A percentile compares a stretch with the other conserved stretches of the same genome.
Conservation (phyloP, 2,329 filamentous ascomycete species). For the Ceratocystis diversiconidia region DNA sequence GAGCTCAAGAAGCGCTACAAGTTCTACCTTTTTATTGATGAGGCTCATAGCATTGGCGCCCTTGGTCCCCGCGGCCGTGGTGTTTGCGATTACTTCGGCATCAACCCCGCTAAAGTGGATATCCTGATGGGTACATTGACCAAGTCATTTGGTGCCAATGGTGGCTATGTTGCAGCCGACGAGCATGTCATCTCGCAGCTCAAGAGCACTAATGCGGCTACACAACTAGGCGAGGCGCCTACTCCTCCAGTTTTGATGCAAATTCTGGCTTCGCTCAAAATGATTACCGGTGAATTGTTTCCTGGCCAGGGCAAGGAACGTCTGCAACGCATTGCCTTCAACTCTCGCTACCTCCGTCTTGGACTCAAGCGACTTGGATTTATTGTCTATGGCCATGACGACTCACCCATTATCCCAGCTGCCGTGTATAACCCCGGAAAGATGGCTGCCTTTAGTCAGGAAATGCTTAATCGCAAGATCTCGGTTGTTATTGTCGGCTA, state of each 20-base stretch:
- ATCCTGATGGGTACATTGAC: constrained; percentile 97
- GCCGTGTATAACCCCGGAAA: constrained; percentile 97
- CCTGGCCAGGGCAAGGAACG: constrained; percentile 93
- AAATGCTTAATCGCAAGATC: constrained; percentile 97
- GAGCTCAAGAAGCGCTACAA: constrained; percentile 90
- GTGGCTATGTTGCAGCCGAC: constrained; percentile 83
- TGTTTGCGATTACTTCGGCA: constrained; percentile 92
- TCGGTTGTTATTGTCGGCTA: constrained; percentile 96
- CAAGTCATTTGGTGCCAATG: constrained; percentile 96
- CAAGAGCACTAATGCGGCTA: constrained; percentile 69
- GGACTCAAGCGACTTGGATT: constrained; percentile 92
- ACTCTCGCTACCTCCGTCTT: constrained; percentile 93
- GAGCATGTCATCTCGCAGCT: constrained; percentile 89
- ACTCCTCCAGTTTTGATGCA: constrained; percentile 80
- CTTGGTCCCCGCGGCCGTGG: constrained; percentile 77
- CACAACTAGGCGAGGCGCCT: constrained; percentile 75
- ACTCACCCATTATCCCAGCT: constrained; percentile 90
- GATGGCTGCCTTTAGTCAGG: constrained; percentile 94
- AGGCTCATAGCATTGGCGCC: constrained; percentile 91
- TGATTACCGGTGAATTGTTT: constrained; percentile 76
- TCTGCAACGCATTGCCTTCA: constrained; percentile 90
- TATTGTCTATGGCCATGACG: constrained; percentile 94
- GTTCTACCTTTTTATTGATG: constrained; percentile 88
- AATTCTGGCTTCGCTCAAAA: constrained; percentile 70
- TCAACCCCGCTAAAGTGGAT: constrained; percentile 77